phyloP scores from a whole-genome alignment of 352 stramenopile species.

The Phytophthora palmivora region DNA sequence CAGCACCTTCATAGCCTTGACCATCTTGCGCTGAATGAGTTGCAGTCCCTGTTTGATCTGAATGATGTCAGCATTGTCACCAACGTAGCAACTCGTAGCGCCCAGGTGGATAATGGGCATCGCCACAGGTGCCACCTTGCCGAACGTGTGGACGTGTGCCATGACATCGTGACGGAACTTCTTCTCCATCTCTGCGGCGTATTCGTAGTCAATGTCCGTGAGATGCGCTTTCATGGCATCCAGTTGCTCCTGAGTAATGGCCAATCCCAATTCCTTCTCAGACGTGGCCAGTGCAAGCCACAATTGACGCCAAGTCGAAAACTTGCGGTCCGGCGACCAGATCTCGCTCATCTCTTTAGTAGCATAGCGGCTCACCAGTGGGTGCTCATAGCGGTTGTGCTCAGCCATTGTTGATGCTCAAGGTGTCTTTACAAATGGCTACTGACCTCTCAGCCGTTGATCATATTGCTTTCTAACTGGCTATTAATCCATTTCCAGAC shows the following conservation, averaged over 20 bases:
- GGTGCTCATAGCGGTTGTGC: slow-evolving; percentile 90
- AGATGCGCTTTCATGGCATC: slow-evolving; percentile 96
- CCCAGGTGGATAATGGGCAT: slow-evolving; percentile 99
- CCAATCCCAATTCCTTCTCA: slow-evolving; percentile 97
- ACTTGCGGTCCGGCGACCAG: slow-evolving; percentile 98
- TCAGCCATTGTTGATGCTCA: slow-evolving; percentile 28
- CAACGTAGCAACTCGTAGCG: slow-evolving; percentile 98
- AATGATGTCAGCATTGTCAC: slow-evolving; percentile 99
- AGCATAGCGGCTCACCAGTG: slow-evolving; percentile 94
- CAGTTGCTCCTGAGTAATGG: slow-evolving; percentile 98
- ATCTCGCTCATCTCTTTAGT: slow-evolving; percentile 99
- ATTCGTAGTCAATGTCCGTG: slow-evolving; percentile 98
- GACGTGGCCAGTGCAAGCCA: slow-evolving; percentile 97
- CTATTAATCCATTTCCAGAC: background rate
- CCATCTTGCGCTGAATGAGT: slow-evolving; percentile 96
- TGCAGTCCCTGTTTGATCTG: slow-evolving; percentile 97
- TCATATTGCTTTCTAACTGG: background rate
- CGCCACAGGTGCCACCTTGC: slow-evolving; percentile 94
- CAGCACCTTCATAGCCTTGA: slow-evolving; percentile 96
- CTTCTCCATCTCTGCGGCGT: slow-evolving; percentile 97
- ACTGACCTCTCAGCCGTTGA: background rate
- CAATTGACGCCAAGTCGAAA: slow-evolving; percentile 98
- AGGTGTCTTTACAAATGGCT: slow-evolving; percentile 22
- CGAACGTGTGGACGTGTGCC: slow-evolving; percentile 99
- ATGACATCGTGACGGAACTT: slow-evolving; percentile 99